phyloP scores from a whole-genome alignment of 805 yeast genomes.

The Saccharomycopsis microspora region DNA sequence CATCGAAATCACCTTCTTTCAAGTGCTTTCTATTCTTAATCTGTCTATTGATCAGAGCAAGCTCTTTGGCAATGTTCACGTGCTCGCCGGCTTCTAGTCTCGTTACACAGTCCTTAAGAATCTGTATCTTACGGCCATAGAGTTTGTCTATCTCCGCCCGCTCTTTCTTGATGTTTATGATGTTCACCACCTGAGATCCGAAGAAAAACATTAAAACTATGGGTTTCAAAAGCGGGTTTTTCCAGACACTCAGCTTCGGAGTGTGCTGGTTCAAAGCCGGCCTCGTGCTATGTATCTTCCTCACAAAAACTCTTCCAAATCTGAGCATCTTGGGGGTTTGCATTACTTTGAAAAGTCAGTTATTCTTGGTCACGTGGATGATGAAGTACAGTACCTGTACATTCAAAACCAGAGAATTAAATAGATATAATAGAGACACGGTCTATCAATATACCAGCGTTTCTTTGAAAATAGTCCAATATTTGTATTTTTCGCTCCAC shows the following conservation, averaged over 20 bases:
- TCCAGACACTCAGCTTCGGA: background rate
- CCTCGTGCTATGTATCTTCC: background rate
- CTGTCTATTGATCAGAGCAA: slow-evolving; percentile 19
- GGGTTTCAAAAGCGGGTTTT: slow-evolving; percentile 25
- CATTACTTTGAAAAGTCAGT: no score
- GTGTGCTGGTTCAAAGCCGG: background rate
- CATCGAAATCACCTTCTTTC: slow-evolving; percentile 11
- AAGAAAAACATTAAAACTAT: slow-evolving; percentile 31
- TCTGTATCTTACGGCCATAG: slow-evolving; percentile 26
- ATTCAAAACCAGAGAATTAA: no score
- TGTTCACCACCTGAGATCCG: slow-evolving; percentile 36
- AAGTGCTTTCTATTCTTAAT: slow-evolving; percentile 5
- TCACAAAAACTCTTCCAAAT: background rate
- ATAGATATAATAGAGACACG: no score
- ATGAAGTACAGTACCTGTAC: no score
- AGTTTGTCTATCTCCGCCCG: slow-evolving; percentile 29
- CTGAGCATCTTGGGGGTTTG: no score
- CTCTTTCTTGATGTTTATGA: slow-evolving; percentile 30
- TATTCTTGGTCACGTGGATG: no score
- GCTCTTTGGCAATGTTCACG: slow-evolving; percentile 31
- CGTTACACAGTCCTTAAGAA: slow-evolving; percentile 28
- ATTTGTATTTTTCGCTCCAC: no score
- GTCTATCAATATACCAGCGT: no score
- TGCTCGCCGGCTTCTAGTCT: slow-evolving; percentile 28
- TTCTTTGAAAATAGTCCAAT: no score